Conservation (phyloP, 1,284 basidiomycete species). For the Sanghuangporus weigelae region DNA sequence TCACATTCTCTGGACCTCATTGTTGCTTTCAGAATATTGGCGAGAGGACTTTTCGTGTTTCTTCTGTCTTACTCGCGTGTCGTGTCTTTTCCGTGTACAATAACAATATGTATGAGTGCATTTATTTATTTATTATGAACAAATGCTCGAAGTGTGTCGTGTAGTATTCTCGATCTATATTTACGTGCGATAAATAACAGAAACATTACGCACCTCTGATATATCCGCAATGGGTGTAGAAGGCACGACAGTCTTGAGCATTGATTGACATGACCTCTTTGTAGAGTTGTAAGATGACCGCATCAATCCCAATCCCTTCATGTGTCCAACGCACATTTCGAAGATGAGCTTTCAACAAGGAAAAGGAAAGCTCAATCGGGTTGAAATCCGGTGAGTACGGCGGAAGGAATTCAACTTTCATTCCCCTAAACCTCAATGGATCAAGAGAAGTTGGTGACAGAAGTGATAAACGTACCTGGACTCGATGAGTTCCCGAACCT, state of each 20-base stretch:
- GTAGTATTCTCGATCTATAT: not conserved
- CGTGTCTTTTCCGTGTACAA: not conserved
- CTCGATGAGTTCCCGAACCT: not conserved
- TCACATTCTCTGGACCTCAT: not conserved
- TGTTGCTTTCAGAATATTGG: not conserved
- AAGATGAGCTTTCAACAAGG: conserved; percentile 12
- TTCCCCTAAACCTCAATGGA: conserved; percentile 9
- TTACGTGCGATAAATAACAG: not conserved
- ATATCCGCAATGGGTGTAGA: not conserved
- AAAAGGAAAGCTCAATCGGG: conserved; percentile 20
- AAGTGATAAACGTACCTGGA: not conserved
- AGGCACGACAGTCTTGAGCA: not conserved
- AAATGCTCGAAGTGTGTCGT: not conserved
- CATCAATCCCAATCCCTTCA: too few relatives aligned
- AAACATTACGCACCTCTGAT: not conserved
- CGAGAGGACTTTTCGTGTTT: not conserved
- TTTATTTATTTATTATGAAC: not conserved
- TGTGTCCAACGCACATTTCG: too few relatives aligned
- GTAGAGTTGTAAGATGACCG: not conserved
- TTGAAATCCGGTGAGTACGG: conserved; percentile 23
- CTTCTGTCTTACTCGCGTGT: not conserved
- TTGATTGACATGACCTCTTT: not conserved
- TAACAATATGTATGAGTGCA: not conserved
- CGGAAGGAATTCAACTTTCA: conserved; percentile 18
- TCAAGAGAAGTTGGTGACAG: too few relatives aligned